These are phyloP conservation scores for Hemerocallis citrina DNA, from an alignment of 106 monocot genomes.

Conservation along the genomic window DNA sequence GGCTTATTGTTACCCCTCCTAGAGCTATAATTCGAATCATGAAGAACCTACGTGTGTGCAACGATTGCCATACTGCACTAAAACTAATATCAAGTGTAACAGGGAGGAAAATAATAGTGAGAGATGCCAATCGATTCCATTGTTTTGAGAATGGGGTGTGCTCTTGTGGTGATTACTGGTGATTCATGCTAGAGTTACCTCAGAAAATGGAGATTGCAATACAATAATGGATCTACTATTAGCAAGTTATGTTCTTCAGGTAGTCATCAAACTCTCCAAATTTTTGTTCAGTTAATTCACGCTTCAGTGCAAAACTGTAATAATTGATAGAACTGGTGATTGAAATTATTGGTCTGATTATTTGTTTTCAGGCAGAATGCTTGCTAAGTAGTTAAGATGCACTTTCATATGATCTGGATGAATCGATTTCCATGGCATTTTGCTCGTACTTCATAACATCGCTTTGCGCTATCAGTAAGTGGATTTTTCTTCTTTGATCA, in stretches of 20 bases:
- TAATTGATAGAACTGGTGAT: neutral
- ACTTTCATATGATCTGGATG: neutral
- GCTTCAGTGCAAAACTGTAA: neutral
- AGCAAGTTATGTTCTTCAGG: neutral
- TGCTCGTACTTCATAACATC: neutral
- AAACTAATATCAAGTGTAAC: conserved; percentile 43
- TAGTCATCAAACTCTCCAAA: neutral
- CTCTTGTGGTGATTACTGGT: conserved; percentile 50
- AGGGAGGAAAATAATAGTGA: conserved; percentile 30
- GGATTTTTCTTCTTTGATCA: neutral
- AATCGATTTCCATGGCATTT: neutral
- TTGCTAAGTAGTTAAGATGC: neutral
- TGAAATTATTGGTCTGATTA: neutral
- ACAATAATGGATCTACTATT: neutral
- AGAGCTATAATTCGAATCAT: conserved; percentile 35
- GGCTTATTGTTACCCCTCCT: conserved; percentile 20
- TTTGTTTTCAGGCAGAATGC: neutral
- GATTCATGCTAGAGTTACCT: neutral
- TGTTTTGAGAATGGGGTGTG: conserved; percentile 32
- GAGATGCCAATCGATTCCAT: conserved; percentile 48
- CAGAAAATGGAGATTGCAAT: neutral
- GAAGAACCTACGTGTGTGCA: conserved; percentile 53
- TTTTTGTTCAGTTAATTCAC: neutral
- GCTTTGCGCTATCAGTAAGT: neutral
- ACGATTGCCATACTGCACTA: conserved; percentile 49